Percentiles rank a stretch among this genome's conserved stretches.
phyloP scores from a whole-genome alignment of 208 protist species.

The Trypanosomatidae sp. region DNA sequence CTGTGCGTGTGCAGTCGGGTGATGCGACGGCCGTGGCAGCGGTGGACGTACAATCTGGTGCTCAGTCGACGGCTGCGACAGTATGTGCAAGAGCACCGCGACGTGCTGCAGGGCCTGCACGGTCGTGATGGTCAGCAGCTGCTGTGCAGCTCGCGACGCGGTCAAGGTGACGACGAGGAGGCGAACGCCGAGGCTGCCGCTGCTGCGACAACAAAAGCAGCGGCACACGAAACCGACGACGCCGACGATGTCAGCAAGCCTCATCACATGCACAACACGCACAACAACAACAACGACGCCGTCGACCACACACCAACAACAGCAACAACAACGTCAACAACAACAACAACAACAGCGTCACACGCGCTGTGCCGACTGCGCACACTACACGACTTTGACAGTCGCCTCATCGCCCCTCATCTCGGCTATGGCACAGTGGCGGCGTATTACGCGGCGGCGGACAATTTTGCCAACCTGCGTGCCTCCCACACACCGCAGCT shows the following conservation, averaged over 20 bases:
- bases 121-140: constrained; percentile 10
- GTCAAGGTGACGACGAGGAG: too few species aligned
- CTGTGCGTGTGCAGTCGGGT: constrained; percentile 9
- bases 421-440: constrained; percentile 18
- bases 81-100: constrained; percentile 32
- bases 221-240: too few species aligned
- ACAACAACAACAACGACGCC: too few species aligned
- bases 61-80: constrained; percentile 9
- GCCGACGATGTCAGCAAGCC: too few species aligned
- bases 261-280: too few species aligned
- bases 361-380: constrained; percentile 7
- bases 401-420: constrained; percentile 25
- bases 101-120: constrained; percentile 15
- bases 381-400: constrained; percentile 21
- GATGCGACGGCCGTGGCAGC: constrained; percentile 6
- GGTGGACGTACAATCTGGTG: constrained; percentile 9
- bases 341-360: background rate
- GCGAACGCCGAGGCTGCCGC: too few species aligned
- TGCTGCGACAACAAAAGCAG: too few species aligned
- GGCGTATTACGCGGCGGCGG: constrained; percentile 28
- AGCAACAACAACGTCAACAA: background rate
- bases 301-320: background rate
- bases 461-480: constrained; percentile 19
- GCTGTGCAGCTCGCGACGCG: too few species aligned
- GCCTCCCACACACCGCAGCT: constrained; percentile 18